phyloP scores from a whole-genome alignment of 2,329 filamentous ascomycete genomes.

The Diplodia mutila region DNA sequence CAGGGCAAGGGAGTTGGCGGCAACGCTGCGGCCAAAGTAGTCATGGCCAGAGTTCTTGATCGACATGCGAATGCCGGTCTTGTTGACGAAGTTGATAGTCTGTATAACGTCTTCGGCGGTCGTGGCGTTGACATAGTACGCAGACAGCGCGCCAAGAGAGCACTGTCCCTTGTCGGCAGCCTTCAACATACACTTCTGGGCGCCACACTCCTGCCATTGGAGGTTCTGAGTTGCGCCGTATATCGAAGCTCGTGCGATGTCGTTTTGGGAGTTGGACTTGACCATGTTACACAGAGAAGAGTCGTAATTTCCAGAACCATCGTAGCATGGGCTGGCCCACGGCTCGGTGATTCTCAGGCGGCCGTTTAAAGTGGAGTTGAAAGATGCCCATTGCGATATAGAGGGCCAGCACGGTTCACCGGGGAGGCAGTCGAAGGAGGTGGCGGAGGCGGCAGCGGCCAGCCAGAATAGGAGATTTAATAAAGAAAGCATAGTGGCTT shows the following conservation, averaged over 20 bases:
- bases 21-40: conserved; percentile 32
- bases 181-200: conserved; percentile 1
- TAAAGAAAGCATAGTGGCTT: conserved; percentile 8
- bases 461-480: neutral
- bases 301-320: conserved; percentile 11
- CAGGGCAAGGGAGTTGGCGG: conserved; percentile 30
- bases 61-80: conserved; percentile 30
- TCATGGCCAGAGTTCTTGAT: conserved; percentile 36
- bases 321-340: conserved; percentile 21
- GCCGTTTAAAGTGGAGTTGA: conserved; percentile 20
- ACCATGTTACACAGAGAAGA: neutral
- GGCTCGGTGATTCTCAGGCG: conserved; percentile 11
- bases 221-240: conserved; percentile 24
- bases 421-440: conserved; percentile 19
- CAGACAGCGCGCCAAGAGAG: conserved; percentile 22
- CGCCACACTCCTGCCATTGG: conserved; percentile 22
- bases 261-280: neutral
- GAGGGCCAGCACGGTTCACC: conserved; percentile 21
- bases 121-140: conserved; percentile 33
- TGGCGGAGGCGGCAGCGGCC: neutral
- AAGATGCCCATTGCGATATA: conserved; percentile 8
- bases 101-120: conserved; percentile 31
- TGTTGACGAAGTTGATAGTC: conserved; percentile 31
- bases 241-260: conserved; percentile 6
- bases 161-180: neutral